Evolutionary conservation across 345 rosid genomes (phyloP).

Genomic region (Citrus sinensis): DNA sequence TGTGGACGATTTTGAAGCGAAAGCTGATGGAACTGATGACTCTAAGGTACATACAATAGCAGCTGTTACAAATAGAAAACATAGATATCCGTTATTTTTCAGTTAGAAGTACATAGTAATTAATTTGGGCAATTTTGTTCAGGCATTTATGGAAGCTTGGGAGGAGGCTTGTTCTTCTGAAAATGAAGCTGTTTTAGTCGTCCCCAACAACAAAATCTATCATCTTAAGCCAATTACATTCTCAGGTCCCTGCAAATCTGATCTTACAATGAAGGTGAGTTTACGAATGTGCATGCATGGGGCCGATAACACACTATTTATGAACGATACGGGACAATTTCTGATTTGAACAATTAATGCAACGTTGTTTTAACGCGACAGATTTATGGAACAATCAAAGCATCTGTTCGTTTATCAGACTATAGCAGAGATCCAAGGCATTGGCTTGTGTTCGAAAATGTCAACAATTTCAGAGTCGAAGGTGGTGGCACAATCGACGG

Average conservation of each 20-base stretch:
- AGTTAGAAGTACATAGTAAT: neutral
- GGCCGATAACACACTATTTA: too few relatives aligned
- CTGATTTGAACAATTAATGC: neutral
- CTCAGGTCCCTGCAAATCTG: conserved; percentile 79
- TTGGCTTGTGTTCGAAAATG: conserved; percentile 59
- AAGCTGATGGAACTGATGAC: conserved; percentile 53
- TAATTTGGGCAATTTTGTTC: neutral
- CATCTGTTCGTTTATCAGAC: conserved; percentile 46
- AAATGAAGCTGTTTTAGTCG: conserved; percentile 32
- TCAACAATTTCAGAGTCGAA: conserved; percentile 52
- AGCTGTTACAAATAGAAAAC: neutral
- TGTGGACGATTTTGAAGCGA: conserved; percentile 56
- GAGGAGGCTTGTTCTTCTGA: conserved; percentile 50
- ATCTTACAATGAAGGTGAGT: conserved; percentile 53
- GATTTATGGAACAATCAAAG: conserved; percentile 74
- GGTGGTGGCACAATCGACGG: conserved; percentile 93
- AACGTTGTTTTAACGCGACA: conserved; percentile 5
- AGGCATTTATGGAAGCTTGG: conserved; percentile 73
- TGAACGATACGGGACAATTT: too few relatives aligned
- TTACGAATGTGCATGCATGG: neutral
- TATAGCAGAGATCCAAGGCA: conserved; percentile 38
- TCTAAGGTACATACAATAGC: conserved; percentile 33
- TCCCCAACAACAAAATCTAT: conserved; percentile 53
- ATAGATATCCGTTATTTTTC: neutral
- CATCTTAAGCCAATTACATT: conserved; percentile 57